These are phyloP conservation scores for Talaromyces islandicus DNA, from an alignment of 2,329 filamentous ascomycete genomes.

Conservation along the genomic window DNA sequence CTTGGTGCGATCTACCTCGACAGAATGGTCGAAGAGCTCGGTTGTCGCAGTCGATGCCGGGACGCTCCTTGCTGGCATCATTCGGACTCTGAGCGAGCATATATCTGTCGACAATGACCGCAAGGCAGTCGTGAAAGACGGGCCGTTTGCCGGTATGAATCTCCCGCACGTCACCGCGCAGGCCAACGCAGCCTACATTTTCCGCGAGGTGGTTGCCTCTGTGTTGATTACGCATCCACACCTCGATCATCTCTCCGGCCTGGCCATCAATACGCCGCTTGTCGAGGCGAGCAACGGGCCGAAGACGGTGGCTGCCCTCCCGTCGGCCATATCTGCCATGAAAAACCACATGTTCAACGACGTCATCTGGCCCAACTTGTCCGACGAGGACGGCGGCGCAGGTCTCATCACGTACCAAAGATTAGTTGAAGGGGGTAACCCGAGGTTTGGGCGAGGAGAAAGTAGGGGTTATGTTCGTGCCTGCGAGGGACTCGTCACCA, in stretches of 20 bases:
- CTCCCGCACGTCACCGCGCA: conserved; percentile 60
- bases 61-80: conserved; percentile 79
- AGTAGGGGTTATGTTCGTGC: conserved; percentile 81
- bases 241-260: conserved; percentile 84
- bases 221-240: conserved; percentile 97
- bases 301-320: conserved; percentile 80
- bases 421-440: conserved; percentile 81
- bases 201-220: conserved; percentile 72
- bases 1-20: conserved; percentile 73
- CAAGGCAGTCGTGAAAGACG: conserved; percentile 38
- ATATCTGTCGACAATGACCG: conserved; percentile 20
- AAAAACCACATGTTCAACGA: conserved; percentile 97
- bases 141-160: conserved; percentile 74
- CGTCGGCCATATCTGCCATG: conserved; percentile 83
- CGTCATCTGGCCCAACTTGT: conserved; percentile 94
- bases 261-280: conserved; percentile 88
- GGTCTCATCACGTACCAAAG: conserved; percentile 87
- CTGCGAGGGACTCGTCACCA: conserved; percentile 81
- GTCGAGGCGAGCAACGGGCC: conserved; percentile 69
- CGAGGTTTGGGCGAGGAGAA: conserved; percentile 72
- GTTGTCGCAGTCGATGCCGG: conserved; percentile 91
- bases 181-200: conserved; percentile 76
- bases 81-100: conserved; percentile 60
- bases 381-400: conserved; percentile 90
- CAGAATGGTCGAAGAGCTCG: conserved; percentile 75